Evolutionary conservation across 1,284 basidiomycete genomes (phyloP).

Genomic region (Boletus mariae): DNA sequence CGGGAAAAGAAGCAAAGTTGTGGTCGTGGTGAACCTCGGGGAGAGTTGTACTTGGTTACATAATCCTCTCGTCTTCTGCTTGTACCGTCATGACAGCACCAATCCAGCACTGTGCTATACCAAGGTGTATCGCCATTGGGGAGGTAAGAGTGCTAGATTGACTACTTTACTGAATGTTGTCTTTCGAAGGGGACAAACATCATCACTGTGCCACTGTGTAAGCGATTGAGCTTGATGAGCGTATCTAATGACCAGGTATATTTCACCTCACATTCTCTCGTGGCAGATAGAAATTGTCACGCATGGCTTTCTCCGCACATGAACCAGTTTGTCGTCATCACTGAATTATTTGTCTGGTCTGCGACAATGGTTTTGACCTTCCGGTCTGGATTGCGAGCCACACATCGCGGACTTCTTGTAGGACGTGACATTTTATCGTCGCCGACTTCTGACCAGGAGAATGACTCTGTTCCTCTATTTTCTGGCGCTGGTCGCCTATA

Average conservation of each 20-base stretch:
- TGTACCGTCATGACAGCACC: no score
- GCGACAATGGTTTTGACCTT: constrained; percentile 3
- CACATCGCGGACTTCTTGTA: neutral
- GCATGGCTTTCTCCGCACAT: neutral
- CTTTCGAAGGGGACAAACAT: no score
- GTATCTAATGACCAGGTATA: no score
- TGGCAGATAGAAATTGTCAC: neutral
- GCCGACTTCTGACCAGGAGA: neutral
- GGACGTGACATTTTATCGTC: neutral
- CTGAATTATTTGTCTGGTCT: neutral
- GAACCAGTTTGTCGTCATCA: neutral
- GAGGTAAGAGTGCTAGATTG: no score
- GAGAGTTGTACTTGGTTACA: constrained; percentile 1
- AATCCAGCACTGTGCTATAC: no score
- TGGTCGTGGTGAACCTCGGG: neutral
- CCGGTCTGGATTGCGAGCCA: constrained; percentile 8
- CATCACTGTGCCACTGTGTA: no score
- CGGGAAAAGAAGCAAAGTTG: neutral
- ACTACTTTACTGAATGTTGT: no score
- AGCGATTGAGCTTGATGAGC: no score
- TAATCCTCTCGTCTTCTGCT: constrained; percentile 6
- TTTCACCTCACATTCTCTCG: no score
- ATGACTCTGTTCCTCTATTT: constrained; percentile 16
- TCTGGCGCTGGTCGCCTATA: constrained; percentile 20
- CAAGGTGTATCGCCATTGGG: neutral